Percentiles rank a stretch among this genome's conserved stretches.
Conservation (phyloP, 2,329 filamentous ascomycete genomes). For the Dactylonectria estremocensis region DNA sequence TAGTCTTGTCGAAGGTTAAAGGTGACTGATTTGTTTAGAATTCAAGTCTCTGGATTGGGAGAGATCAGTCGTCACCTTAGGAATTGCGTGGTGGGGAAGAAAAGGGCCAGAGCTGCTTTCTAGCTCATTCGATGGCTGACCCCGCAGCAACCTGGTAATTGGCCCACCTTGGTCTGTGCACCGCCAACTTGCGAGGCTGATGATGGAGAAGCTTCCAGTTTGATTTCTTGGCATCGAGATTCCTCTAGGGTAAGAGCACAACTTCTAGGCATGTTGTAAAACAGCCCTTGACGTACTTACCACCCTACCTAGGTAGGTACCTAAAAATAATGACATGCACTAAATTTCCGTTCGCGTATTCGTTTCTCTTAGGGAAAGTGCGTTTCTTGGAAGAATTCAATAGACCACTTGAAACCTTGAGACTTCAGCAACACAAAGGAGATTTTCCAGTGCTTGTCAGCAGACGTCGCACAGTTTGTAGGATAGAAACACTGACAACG, state of each 20-base stretch:
- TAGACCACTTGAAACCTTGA: background rate
- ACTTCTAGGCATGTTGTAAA: no score
- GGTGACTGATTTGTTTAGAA: conserved; percentile 29
- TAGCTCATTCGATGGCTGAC: conserved; percentile 61
- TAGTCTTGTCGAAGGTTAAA: conserved; percentile 26
- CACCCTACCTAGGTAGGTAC: no score
- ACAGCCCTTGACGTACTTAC: no score
- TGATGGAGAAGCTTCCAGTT: conserved; percentile 30
- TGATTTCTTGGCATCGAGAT: background rate
- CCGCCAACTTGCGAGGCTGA: conserved; percentile 39
- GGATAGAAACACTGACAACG: no score
- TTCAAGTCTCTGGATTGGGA: conserved; percentile 34
- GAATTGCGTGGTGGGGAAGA: conserved; percentile 50
- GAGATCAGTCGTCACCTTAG: conserved; percentile 41
- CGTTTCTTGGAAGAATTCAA: background rate
- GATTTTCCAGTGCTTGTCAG: no score
- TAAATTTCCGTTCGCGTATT: no score
- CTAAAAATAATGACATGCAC: no score
- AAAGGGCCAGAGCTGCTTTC: conserved; percentile 54
- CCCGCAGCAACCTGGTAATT: conserved; percentile 49
- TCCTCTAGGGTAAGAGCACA: conserved; percentile 38
- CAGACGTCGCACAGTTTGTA: no score
- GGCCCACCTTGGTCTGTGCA: conserved; percentile 43
- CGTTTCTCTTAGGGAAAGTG: no score
- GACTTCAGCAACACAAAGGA: no score